Evolutionary conservation across 192 early-diverging fungal species (phyloP).

Genomic region (Chytriomyces confervae): DNA sequence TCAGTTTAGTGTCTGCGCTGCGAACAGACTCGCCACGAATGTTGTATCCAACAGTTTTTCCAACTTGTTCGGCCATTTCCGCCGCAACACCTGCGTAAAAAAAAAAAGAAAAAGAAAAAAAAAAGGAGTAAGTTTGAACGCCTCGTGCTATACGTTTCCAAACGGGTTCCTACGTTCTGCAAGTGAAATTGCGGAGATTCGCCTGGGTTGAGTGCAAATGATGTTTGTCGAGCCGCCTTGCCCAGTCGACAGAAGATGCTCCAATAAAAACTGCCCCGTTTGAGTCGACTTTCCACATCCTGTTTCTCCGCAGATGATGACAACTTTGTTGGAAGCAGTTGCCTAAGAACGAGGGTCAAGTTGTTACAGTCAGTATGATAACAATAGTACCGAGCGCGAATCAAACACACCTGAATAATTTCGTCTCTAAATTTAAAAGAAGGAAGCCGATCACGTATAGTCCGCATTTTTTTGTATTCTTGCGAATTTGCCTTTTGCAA

Average conservation of each 20-base stretch:
- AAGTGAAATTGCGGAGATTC: conserved; percentile 75
- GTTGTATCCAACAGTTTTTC: conserved; percentile 71
- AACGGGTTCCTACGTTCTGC: conserved; percentile 47
- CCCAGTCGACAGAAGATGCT: conserved; percentile 53
- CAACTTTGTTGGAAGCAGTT: conserved; percentile 55
- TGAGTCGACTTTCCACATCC: conserved; percentile 63
- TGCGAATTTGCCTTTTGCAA: not conserved
- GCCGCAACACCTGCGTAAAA: conserved; percentile 50
- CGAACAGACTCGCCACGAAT: conserved; percentile 72
- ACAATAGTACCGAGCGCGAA: not conserved
- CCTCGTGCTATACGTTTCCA: too few relatives aligned
- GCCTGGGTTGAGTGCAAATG: conserved; percentile 75
- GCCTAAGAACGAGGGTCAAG: not conserved
- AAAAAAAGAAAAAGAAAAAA: too few relatives aligned
- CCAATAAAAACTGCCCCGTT: conserved; percentile 77
- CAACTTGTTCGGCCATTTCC: conserved; percentile 71
- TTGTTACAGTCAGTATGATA: not conserved
- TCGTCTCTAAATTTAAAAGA: conserved; percentile 63
- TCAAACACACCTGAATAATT: conserved; percentile 46
- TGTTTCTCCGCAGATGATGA: conserved; percentile 82
- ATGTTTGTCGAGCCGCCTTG: conserved; percentile 57
- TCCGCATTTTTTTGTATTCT: conserved; percentile 45
- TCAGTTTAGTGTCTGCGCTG: conserved; percentile 35
- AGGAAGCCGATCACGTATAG: conserved; percentile 64
- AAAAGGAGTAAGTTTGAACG: too few relatives aligned